Percentiles rank a stretch among this genome's conserved stretches.
These are phyloP conservation scores for Aurifilum marmelostoma DNA, from an alignment of 2,329 filamentous ascomycete genomes.

Conservation along the genomic window DNA sequence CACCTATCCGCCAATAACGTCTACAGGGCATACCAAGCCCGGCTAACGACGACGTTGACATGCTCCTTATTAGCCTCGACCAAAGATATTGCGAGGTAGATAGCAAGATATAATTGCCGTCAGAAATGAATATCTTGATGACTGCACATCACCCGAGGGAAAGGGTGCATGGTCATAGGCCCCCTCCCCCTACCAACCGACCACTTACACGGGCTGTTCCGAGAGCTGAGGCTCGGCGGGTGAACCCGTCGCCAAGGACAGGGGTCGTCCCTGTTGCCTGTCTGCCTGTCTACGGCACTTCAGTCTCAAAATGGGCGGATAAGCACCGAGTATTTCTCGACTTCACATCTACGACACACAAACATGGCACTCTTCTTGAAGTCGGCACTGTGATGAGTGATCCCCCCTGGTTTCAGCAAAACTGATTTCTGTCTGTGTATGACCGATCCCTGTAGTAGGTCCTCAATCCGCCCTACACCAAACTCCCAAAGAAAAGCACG, in stretches of 20 bases:
- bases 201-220: neutral
- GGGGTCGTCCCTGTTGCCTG: neutral
- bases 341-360: neutral
- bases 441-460: neutral
- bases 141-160: neutral
- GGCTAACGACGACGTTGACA: neutral
- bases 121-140: neutral
- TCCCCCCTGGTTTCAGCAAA: neutral
- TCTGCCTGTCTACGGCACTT: neutral
- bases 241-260: slow-evolving; percentile 5
- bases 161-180: neutral
- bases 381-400: neutral
- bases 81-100: too few relatives aligned
- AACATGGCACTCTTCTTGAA: neutral
- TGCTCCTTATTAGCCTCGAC: neutral
- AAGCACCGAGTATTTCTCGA: slow-evolving; percentile 8
- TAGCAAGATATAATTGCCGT: neutral
- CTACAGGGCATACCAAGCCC: too few relatives aligned
- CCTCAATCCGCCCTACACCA: neutral
- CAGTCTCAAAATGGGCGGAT: neutral
- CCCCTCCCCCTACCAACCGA: neutral
- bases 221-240: slow-evolving; percentile 11
- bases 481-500: neutral
- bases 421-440: neutral
- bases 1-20: too few relatives aligned